Evolutionary conservation across 768 basidiomycete genomes (phyloP), one percentile per base, ranked within the genome.

Genomic region (Clitopilus passeckerianus): DNA sequence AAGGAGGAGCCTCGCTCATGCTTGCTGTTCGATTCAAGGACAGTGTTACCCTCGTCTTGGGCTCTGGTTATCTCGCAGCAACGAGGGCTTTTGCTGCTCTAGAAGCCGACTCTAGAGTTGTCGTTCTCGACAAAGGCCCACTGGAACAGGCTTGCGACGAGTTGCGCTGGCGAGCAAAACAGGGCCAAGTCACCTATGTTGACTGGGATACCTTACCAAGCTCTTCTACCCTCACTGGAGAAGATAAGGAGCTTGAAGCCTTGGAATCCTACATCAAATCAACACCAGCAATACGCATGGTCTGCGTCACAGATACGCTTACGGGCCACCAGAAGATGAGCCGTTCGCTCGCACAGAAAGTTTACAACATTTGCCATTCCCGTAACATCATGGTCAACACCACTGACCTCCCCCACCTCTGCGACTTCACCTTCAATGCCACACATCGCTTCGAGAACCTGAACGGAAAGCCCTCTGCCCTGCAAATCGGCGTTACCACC

Each of bases 341-440:
- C 8, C 74, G 71, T 34, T 67, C 67, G 1, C 89, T 90, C 1
- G 90, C 91, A 0, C 72, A 74, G 46, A 72, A 75, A 6, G 78
- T 97, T 35, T 81, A 85, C 57, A 65, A 69, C 15, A 67, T 85
- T 1, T 90, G 89, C 65, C 76, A 71, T 34, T 61, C 73, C 0
- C 80, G 81, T 24, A 80, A 84, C 57, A 86, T 96, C 59, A 89
- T 86, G 1, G 78, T 94, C 64, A 98, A 95, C 67, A 82, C 89
- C n/a, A 85, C 94, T 1, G 96, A 98, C 71, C 84, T 89, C 67
- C 90, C 92, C 1, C 78, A 84, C 14, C 78, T 95, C 41, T 95
- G 92, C 71, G 94, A 97, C 70, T 98, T 92, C 68, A 87, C 90
- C 0, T 94, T 96, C 73, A 81, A 90, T 0, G 84, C 95, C 0